phyloP scores from a whole-genome alignment of 345 rosid species.

The Camelina hispida region DNA sequence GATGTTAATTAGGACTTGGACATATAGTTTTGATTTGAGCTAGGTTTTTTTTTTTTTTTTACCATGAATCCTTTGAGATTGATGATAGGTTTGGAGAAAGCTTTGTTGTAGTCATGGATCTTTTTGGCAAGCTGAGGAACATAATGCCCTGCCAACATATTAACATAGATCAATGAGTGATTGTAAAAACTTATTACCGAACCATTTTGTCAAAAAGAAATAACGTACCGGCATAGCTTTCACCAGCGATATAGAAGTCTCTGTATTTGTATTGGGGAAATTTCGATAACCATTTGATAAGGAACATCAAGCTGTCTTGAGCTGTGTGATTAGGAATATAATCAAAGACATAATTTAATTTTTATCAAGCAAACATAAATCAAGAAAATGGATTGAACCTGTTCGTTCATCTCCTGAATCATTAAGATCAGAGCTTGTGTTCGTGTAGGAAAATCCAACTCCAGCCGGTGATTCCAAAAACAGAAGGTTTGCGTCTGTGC shows the following conservation, averaged over 20 bases:
- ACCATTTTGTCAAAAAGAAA: neutral
- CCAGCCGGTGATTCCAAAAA: slow-evolving; percentile 97
- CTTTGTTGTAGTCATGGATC: slow-evolving; percentile 69
- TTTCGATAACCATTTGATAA: slow-evolving; percentile 81
- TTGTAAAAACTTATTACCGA: too few species aligned
- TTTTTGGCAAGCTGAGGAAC: slow-evolving; percentile 92
- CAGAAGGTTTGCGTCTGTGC: slow-evolving; percentile 79
- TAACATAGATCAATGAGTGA: too few species aligned
- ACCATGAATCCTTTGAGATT: slow-evolving; percentile 93
- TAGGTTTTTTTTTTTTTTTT: too few species aligned
- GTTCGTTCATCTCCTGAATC: slow-evolving; percentile 78
- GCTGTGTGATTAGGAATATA: slow-evolving; percentile 58
- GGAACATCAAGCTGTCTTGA: slow-evolving; percentile 73
- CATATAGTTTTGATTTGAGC: neutral
- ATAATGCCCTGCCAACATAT: slow-evolving; percentile 69
- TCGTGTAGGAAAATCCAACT: slow-evolving; percentile 95
- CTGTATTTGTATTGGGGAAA: slow-evolving; percentile 85
- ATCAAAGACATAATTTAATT: neutral
- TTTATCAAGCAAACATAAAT: neutral
- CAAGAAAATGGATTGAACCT: slow-evolving; percentile 45
- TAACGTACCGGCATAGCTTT: slow-evolving; percentile 84
- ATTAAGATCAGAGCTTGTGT: slow-evolving; percentile 72
- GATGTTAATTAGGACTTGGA: neutral
- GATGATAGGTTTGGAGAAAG: slow-evolving; percentile 53
- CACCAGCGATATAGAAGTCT: slow-evolving; percentile 87